Percentiles rank a stretch among this genome's conserved stretches.
Conservation (phyloP, 805 yeast genomes). For the Kodamaea lidongshanica region DNA sequence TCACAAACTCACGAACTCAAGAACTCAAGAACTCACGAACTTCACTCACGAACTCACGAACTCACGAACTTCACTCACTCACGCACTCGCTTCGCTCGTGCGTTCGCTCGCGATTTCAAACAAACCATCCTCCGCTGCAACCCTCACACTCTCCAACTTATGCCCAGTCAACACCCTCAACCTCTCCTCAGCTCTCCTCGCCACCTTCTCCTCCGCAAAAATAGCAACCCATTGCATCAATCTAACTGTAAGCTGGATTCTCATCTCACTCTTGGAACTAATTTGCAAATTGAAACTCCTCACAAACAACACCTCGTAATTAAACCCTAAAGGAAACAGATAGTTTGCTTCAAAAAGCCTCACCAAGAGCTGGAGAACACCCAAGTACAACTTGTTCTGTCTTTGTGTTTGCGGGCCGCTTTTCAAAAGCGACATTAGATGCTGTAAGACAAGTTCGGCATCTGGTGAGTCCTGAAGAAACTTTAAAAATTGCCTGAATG, state of each 20-base stretch:
- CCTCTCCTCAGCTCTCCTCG: too few relatives aligned
- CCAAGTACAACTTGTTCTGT: slow-evolving; percentile 17
- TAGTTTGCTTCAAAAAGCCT: slow-evolving; percentile 36
- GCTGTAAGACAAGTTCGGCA: slow-evolving; percentile 7
- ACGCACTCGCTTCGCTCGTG: too few relatives aligned
- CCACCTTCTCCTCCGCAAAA: too few relatives aligned
- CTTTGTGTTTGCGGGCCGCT: slow-evolving; percentile 11
- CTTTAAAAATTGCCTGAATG: slow-evolving; percentile 29
- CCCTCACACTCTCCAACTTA: too few relatives aligned
- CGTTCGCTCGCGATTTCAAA: slow-evolving; percentile 32
- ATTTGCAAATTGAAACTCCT: slow-evolving; percentile 53
- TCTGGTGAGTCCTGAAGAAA: slow-evolving; percentile 28
- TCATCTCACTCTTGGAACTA: slow-evolving; percentile 34
- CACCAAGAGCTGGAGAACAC: slow-evolving; percentile 26
- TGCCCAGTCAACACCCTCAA: too few relatives aligned
- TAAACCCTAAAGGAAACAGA: slow-evolving; percentile 22
- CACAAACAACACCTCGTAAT: slow-evolving; percentile 34
- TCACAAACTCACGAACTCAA: too few relatives aligned
- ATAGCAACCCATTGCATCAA: slow-evolving; percentile 44
- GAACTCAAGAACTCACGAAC: too few relatives aligned
- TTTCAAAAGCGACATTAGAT: slow-evolving; percentile 16
- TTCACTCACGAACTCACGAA: too few relatives aligned
- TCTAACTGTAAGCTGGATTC: slow-evolving; percentile 36
- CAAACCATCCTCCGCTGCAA: slow-evolving; percentile 41
- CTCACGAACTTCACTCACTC: too few relatives aligned